Conservation (phyloP, 305 asterid species). For the Fraxinus velutina region DNA sequence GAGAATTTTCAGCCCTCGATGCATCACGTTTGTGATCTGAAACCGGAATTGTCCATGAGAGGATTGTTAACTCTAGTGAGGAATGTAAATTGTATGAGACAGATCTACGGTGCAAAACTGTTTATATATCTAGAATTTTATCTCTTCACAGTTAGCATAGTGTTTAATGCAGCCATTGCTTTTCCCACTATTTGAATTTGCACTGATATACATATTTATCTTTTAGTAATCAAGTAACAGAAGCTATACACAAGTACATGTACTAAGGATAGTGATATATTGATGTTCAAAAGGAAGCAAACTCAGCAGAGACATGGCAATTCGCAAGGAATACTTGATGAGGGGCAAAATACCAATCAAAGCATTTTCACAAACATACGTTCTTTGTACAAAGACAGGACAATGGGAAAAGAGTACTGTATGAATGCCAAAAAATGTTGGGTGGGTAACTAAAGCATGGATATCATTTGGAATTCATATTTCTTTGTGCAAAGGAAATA, state of each 20-base stretch:
- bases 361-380: neutral
- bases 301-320: neutral
- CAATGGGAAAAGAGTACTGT: neutral
- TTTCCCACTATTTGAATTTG: neutral
- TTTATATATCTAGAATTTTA: neutral
- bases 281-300: neutral
- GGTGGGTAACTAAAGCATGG: neutral
- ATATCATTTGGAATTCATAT: neutral
- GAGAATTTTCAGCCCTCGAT: constrained; percentile 82
- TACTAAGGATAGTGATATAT: neutral
- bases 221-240: neutral
- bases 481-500: neutral
- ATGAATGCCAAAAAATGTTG: constrained; percentile 4
- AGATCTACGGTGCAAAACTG: neutral
- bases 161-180: neutral
- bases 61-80: constrained; percentile 8
- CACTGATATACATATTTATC: neutral
- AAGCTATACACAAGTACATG: neutral
- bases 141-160: neutral
- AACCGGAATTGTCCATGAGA: constrained; percentile 22
- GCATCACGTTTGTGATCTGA: constrained; percentile 93
- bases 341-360: neutral
- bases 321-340: neutral
- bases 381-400: neutral
- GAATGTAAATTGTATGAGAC: neutral